Conservation (phyloP, 2,329 filamentous ascomycete species). For the Blastomyces parvus region DNA sequence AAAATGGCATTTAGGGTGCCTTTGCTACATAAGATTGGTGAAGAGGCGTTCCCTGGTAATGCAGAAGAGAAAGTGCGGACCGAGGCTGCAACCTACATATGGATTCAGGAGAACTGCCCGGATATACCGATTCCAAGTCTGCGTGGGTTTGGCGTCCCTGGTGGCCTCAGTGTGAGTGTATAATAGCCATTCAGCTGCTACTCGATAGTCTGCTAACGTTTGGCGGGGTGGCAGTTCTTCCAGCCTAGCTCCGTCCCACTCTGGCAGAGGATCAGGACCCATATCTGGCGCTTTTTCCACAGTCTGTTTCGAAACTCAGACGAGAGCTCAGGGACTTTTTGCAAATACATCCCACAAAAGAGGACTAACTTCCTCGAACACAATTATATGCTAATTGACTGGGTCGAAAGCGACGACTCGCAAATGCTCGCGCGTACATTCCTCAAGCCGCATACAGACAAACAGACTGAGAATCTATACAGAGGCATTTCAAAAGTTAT, state of each 20-base stretch:
- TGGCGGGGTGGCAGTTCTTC: constrained; percentile 10
- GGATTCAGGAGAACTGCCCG: constrained; percentile 17
- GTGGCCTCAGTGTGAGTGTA: constrained; percentile 12
- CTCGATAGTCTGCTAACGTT: constrained; percentile 1
- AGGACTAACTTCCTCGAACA: constrained; percentile 3
- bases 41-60: constrained; percentile 16
- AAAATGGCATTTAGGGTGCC: constrained; percentile 12
- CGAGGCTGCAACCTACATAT: constrained; percentile 19
- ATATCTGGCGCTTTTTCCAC: constrained; percentile 8
- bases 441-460: constrained; percentile 8
- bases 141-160: constrained; percentile 19
- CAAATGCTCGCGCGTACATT: constrained; percentile 8
- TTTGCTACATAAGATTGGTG: constrained; percentile 16
- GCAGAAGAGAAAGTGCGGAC: constrained; percentile 19
- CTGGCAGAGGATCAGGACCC: constrained; percentile 9
- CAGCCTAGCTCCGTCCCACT: constrained; percentile 6
- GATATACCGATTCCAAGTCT: constrained; percentile 17
- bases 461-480: constrained; percentile 16
- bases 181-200: neutral
- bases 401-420: constrained; percentile 9
- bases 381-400: constrained; percentile 14
- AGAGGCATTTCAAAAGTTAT: constrained; percentile 14
- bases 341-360: constrained; percentile 8
- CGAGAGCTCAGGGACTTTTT: neutral
- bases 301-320: neutral